Conservation (phyloP, 495 filamentous ascomycete genomes). For the Thermothielavioides terrestris region DNA sequence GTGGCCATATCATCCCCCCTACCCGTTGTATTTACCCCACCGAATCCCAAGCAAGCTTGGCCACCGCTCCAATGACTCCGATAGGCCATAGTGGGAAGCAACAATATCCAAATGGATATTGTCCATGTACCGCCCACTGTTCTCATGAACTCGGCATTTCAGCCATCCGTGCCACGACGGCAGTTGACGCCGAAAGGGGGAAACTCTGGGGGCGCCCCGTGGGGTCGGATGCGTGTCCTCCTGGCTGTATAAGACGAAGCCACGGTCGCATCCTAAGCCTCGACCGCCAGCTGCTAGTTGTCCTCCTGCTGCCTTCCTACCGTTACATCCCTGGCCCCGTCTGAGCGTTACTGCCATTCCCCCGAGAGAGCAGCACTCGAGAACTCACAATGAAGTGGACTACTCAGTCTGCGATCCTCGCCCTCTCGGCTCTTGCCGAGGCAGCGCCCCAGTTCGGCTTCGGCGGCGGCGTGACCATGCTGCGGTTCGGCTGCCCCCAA, state of each 20-base stretch:
- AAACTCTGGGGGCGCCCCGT: background rate
- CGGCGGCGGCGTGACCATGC: conserved; percentile 30
- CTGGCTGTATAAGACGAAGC: conserved; percentile 4
- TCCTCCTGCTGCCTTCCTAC: background rate
- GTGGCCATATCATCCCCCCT: conserved; percentile 4
- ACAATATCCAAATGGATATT: conserved; percentile 13
- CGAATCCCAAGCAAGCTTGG: background rate
- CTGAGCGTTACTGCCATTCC: background rate
- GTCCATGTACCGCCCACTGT: conserved; percentile 4
- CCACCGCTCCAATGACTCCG: background rate
- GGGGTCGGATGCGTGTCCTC: background rate
- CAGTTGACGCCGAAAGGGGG: conserved; percentile 12
- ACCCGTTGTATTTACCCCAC: conserved; percentile 5
- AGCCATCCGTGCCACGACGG: conserved; percentile 6
- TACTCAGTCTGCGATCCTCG: conserved; percentile 21
- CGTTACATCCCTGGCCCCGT: too few relatives aligned
- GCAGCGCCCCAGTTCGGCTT: conserved; percentile 32
- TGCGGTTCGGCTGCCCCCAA: conserved; percentile 40
- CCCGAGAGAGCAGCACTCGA: background rate
- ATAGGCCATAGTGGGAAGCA: conserved; percentile 7
- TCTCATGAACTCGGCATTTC: conserved; percentile 22
- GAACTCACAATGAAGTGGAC: conserved; percentile 28
- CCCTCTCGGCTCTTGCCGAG: conserved; percentile 28
- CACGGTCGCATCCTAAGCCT: background rate
- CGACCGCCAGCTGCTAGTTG: background rate